Base-by-base conservation (phyloP, 2,329 filamentous ascomycete species). In the Setomelanomma holmii region DNA sequence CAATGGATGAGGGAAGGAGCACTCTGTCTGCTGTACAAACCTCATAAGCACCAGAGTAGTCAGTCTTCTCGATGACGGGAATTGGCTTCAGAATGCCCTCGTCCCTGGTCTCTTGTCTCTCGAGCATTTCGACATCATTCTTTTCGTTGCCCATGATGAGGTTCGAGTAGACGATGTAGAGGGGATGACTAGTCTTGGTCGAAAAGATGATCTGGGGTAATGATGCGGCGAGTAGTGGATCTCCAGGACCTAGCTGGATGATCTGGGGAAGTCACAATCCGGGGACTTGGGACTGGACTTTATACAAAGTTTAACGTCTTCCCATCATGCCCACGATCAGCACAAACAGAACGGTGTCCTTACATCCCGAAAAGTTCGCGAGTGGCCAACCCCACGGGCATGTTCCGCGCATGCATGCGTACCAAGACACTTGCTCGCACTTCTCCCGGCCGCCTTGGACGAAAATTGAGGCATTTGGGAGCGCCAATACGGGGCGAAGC, bases 11-110 rank as follows among this genome's bases (percentile, higher is more conserved):
- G 20, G 3, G 21, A 14, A 27, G 21, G 5, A 34, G 2, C 17
- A 19, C 17, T 33, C 22, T 2, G 12, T 10, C 3, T 4, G n/a
- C n/a, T 4, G 19, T 14, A 44, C 27, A 14, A 38, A 53, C 49
- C 53, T 71, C 68, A 40, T 70, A 59, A 27, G 70, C 69, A 54
- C 70, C 69, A 14, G 67, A 71, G 43, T 72, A 69, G 53, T 72
- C 71, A 22, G 66, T 58, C 61, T 69, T 73, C 40, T 56, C 49
- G 7, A 63, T 53, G 5, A 53, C 52, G 2, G 63, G 68, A 2
- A 63, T 40, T 3, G 63, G 56, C 54, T 72, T 72, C 41, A 58
- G 38, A 16, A 60, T 42, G 5, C 59, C 62, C 2, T 59, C 48
- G 17, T 66, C 64, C 34, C 60, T 60, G 14, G 64, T 71, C 33